Percentiles rank a stretch among this genome's conserved stretches.
phyloP scores from a whole-genome alignment of 345 rosid genomes.

The sweet orange (Citrus sinensis) region DNA sequence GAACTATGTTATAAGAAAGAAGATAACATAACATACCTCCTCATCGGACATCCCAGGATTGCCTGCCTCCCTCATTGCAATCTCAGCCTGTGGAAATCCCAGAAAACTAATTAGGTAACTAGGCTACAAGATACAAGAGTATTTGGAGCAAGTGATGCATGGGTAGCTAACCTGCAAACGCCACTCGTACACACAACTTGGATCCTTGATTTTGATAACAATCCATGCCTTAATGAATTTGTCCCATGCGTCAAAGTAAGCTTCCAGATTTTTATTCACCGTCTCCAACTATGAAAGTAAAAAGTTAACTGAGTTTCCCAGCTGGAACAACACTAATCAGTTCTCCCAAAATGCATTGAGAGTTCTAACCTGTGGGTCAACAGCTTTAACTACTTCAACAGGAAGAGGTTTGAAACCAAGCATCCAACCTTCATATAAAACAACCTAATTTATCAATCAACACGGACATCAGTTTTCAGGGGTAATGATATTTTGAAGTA shows the following conservation, averaged over 20 bases:
- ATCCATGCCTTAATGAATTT: conserved; percentile 81
- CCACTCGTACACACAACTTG: conserved; percentile 87
- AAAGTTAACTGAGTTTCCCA: neutral
- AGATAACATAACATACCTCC: conserved; percentile 48
- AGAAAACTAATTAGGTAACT: neutral
- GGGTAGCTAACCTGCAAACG: conserved; percentile 70
- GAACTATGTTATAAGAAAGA: neutral
- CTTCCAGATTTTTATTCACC: conserved; percentile 81
- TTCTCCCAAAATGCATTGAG: neutral
- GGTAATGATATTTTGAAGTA: neutral
- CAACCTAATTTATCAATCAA: conserved; percentile 45
- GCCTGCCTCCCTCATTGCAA: conserved; percentile 90
- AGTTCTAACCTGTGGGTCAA: conserved; percentile 77
- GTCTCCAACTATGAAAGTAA: conserved; percentile 55
- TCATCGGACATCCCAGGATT: conserved; percentile 86
- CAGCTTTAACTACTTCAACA: conserved; percentile 51
- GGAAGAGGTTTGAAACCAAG: conserved; percentile 90
- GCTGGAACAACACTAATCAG: neutral
- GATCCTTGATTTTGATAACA: conserved; percentile 85
- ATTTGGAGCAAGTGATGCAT: neutral
- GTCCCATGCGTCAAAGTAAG: conserved; percentile 87
- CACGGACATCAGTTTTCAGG: neutral
- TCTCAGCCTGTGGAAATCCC: conserved; percentile 66
- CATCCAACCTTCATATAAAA: conserved; percentile 99
- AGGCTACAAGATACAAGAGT: neutral